Conservation (phyloP, 2,329 filamentous ascomycete species). For the Aspergillus fumigatus region DNA sequence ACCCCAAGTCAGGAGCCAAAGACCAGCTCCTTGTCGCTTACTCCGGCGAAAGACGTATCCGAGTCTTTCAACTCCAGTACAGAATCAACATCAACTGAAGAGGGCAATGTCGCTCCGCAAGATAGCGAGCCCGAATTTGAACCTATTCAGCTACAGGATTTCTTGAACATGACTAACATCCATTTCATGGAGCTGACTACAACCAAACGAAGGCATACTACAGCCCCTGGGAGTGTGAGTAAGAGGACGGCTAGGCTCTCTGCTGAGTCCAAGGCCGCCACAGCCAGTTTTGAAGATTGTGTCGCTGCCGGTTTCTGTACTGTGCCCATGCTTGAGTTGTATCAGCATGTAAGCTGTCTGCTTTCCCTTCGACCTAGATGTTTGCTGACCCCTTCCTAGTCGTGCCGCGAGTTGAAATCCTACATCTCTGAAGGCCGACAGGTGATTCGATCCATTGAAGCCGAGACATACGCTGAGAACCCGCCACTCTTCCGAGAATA, state of each 20-base stretch:
- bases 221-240: conserved; percentile 52
- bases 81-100: conserved; percentile 39
- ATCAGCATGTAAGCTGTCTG: conserved; percentile 67
- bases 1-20: conserved; percentile 48
- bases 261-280: conserved; percentile 20
- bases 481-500: conserved; percentile 91
- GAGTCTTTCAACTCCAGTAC: conserved; percentile 29
- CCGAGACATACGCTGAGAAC: conserved; percentile 82
- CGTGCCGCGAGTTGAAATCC: conserved; percentile 90
- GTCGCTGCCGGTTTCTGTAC: conserved; percentile 88
- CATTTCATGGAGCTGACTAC: conserved; percentile 99
- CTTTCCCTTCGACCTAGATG: conserved; percentile 3
- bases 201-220: conserved; percentile 84
- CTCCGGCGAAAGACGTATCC: conserved; percentile 24
- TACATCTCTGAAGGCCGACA: conserved; percentile 91
- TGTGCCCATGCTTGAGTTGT: conserved; percentile 87
- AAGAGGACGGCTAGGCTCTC: conserved; percentile 27
- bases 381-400: conserved; percentile 42
- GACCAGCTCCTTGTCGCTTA: conserved; percentile 41
- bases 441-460: conserved; percentile 86
- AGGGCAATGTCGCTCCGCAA: conserved; percentile 43
- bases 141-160: conserved; percentile 82
- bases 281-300: conserved; percentile 61
- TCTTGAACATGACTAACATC: conserved; percentile 91
- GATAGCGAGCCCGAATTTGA: conserved; percentile 47